These are phyloP conservation scores for Rhododendron ferrugineum DNA, from an alignment of 148 eudicot species.

Conservation along the genomic window DNA sequence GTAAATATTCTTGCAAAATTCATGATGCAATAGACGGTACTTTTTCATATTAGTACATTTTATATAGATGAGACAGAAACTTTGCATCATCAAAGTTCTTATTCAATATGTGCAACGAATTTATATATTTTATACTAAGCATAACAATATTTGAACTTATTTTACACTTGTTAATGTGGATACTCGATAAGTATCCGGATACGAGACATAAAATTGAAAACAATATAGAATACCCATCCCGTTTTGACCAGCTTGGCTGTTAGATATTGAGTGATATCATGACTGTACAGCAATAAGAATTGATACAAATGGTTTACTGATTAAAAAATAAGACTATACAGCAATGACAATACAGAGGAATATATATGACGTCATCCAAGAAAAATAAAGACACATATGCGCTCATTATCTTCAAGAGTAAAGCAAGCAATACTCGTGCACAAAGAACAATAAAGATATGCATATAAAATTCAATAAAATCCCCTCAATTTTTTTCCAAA, in stretches of 20 bases:
- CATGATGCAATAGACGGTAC: neutral
- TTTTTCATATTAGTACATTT: neutral
- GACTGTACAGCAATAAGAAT: neutral
- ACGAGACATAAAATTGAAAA: neutral
- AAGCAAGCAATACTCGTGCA: neutral
- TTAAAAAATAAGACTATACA: neutral
- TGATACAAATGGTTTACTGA: neutral
- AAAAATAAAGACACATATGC: neutral
- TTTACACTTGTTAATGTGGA: neutral
- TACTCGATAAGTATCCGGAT: neutral
- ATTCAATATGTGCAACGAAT: neutral
- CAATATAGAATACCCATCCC: neutral
- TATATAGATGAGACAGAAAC: neutral
- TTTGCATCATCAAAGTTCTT: neutral
- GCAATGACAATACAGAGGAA: neutral
- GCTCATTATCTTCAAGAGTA: neutral
- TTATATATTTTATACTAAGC: neutral
- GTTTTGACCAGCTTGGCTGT: neutral
- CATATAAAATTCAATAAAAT: neutral
- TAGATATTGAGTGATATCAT: neutral
- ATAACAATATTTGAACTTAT: neutral
- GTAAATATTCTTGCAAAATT: neutral
- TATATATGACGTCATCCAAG: neutral
- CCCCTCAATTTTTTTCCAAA: neutral
- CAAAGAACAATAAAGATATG: neutral